Conservation (phyloP, 2,329 filamentous ascomycete species). For the Calycina herbarum region DNA sequence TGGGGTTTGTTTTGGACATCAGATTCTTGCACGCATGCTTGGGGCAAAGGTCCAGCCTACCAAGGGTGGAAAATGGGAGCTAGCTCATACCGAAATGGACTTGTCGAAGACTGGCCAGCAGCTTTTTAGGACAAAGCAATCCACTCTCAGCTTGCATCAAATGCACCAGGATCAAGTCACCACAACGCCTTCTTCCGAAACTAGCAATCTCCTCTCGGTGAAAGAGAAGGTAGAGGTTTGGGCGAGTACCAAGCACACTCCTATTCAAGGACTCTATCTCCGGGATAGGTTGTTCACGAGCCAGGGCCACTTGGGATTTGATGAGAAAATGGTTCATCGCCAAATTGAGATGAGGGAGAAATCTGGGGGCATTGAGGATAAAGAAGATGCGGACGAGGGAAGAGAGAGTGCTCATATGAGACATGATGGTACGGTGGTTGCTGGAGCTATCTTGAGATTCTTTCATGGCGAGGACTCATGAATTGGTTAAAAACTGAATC, state of each 20-base stretch:
- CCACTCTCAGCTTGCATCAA: conserved; percentile 40
- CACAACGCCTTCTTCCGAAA: background rate
- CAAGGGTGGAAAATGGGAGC: conserved; percentile 45
- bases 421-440: conserved; percentile 43
- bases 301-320: conserved; percentile 48
- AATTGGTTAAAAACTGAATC: too few species aligned
- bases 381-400: conserved; percentile 40
- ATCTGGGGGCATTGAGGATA: conserved; percentile 41
- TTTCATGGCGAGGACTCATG: conserved; percentile 39
- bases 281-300: conserved; percentile 46
- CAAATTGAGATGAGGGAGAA: conserved; percentile 48
- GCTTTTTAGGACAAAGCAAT: conserved; percentile 41
- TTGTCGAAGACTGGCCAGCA: conserved; percentile 43
- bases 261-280: conserved; percentile 47
- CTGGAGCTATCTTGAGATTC: conserved; percentile 44
- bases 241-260: background rate
- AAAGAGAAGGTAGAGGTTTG: too few species aligned
- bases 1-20: conserved; percentile 51
- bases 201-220: too few species aligned
- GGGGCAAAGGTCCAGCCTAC: conserved; percentile 42
- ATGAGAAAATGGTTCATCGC: conserved; percentile 46
- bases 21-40: conserved; percentile 46
- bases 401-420: conserved; percentile 42
- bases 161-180: conserved; percentile 47
- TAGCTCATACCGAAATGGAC: conserved; percentile 44